Base-by-base conservation (phyloP, 208 protist genomes). In the Crithidia bombi region DNA sequence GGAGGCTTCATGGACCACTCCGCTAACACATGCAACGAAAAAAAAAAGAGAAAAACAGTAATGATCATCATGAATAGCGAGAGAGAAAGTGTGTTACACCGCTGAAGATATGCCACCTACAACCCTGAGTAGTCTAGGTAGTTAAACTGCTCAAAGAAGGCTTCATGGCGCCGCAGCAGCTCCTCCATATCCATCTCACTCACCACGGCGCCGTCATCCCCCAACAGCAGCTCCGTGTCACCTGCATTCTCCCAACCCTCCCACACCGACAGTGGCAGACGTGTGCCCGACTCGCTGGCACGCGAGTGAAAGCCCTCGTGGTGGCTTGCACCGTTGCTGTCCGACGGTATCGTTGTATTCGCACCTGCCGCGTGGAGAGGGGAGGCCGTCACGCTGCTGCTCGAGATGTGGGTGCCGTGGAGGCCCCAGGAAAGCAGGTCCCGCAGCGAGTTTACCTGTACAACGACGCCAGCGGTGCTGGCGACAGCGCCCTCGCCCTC, bases 111-210 rank as follows among this genome's bases (percentile, higher is more conserved):
- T 5, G 6, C 26, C 15, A 14, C 25, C 19, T 58, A 81, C 43
- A 75, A 46, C 0, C 51, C 75, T 4, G 75, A 65, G 51, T 61
- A 81, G 21, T 82, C 75, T 26, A 81, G 43, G 28, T 69, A 78
- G 43, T 21, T 61, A 59, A 75, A 82, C 36, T 62, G 70, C 10
- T 78, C 71, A 21, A 75, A 55, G 0, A 61, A 64, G 4, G 58
- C 61, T 15, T 69, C 66, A 15, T 64, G 66, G 7, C 49, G 73
- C 12, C 58, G 59, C 49, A 62, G 58, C 33, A 73, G 35, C 47
- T 57, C 57, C 44, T 69, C 71, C 25, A 59, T 25, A 21, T 35
- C 47, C 44, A 46, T 33, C 30, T 1, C 55, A 17, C 19, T 33
- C 32, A 35, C 36, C 39, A n/a, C 52, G 7, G 30, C 36, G 14